Evolutionary conservation across 1,284 basidiomycete genomes (phyloP).

Genomic region (Paramarasmius palmivorus): DNA sequence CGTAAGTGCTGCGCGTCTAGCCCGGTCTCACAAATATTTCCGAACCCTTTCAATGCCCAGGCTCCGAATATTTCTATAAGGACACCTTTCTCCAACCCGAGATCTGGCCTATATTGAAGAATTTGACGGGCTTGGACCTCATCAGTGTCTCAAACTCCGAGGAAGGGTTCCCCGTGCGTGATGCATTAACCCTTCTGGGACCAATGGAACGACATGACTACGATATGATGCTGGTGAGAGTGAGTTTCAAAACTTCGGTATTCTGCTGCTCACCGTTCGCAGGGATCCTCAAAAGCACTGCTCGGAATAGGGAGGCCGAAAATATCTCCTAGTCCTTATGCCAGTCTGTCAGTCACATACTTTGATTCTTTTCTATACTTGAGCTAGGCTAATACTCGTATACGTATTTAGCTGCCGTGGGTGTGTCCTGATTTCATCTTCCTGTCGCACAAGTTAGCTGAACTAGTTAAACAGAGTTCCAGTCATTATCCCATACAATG

Average conservation of each 20-base stretch:
- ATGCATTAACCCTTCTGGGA: not conserved
- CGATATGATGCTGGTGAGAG: slow-evolving; percentile 2
- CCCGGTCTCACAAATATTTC: no score
- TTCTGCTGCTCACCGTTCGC: not conserved
- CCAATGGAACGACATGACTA: slow-evolving; percentile 6
- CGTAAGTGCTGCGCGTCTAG: no score
- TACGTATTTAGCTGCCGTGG: not conserved
- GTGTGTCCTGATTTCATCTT: not conserved
- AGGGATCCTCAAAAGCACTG: slow-evolving; percentile 8
- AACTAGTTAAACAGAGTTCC: slow-evolving; percentile 1
- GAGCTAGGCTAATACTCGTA: no score
- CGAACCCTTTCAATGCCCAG: not conserved
- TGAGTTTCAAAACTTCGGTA: not conserved
- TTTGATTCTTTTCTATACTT: not conserved
- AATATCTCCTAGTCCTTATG: slow-evolving; percentile 7
- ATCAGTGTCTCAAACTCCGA: slow-evolving; percentile 1
- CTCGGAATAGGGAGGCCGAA: slow-evolving; percentile 3
- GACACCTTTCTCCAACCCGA: not conserved
- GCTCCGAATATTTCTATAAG: slow-evolving; percentile 7
- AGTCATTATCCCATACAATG: slow-evolving; percentile 4
- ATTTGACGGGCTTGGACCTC: not conserved
- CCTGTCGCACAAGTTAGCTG: no score
- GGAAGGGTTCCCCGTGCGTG: slow-evolving; percentile 4
- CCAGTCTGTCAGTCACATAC: slow-evolving; percentile 3
- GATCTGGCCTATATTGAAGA: slow-evolving; percentile 2